A percentile compares a stretch with the other conserved stretches of the same genome.
phyloP scores from a whole-genome alignment of 2,329 filamentous ascomycete genomes.

The Fusarium gaditjirri region DNA sequence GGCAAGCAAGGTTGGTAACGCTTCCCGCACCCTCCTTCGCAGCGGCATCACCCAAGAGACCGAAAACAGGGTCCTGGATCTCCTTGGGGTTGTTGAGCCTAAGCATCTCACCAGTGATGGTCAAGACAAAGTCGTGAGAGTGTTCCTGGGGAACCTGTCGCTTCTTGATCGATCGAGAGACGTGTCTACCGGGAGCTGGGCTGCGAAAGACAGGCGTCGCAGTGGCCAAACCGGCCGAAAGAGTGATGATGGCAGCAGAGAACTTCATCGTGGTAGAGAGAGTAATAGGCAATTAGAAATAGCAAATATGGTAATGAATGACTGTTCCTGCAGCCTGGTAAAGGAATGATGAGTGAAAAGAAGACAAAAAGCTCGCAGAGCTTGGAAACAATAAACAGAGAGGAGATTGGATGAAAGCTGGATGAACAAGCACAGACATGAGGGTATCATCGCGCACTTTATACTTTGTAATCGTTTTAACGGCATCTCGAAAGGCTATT shows the following conservation, averaged over 20 bases:
- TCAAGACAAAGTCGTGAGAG: slow-evolving; percentile 8
- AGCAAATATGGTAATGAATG: background rate
- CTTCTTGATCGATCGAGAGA: background rate
- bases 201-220: slow-evolving; percentile 8
- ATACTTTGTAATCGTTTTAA: background rate
- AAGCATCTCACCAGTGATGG: slow-evolving; percentile 5
- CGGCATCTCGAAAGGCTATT: background rate
- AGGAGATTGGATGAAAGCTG: background rate
- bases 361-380: background rate
- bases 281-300: background rate
- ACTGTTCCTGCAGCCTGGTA: slow-evolving; percentile 1
- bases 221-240: background rate
- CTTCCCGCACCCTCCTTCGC: slow-evolving; percentile 49
- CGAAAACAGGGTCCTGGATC: slow-evolving; percentile 13
- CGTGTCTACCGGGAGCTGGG: background rate
- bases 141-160: slow-evolving; percentile 20
- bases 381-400: background rate
- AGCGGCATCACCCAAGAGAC: slow-evolving; percentile 1
- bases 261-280: slow-evolving; percentile 8
- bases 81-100: slow-evolving; percentile 13
- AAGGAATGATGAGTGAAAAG: background rate
- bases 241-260: background rate
- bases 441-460: background rate
- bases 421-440: background rate
- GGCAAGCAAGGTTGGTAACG: slow-evolving; percentile 55